phyloP scores from a whole-genome alignment of 257 asterid species.

The Nicotiana attenuata region DNA sequence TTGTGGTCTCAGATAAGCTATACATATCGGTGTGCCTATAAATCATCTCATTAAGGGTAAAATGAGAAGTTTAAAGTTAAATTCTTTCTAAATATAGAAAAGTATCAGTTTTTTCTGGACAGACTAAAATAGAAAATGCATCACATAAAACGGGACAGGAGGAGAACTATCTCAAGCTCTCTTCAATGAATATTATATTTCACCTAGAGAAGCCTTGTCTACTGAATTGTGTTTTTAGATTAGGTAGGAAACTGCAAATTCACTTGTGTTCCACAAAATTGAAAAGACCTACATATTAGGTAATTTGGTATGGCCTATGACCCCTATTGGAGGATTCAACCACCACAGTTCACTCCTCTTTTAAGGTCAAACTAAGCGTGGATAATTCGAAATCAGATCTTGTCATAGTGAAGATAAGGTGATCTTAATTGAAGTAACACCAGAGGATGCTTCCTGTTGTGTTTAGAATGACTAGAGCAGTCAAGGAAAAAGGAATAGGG shows the following conservation, averaged over 20 bases:
- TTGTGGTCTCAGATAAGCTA: too few species aligned
- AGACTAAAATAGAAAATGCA: too few species aligned
- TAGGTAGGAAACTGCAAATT: neutral
- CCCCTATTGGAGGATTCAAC: neutral
- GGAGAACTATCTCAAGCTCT: neutral
- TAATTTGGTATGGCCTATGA: neutral
- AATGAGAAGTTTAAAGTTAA: too few species aligned
- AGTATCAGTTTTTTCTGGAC: too few species aligned
- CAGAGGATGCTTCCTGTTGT: neutral
- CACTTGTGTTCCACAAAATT: neutral
- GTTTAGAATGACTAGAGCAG: neutral
- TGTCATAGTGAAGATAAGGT: slow-evolving; percentile 4
- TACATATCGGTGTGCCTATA: too few species aligned
- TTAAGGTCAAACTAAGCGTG: neutral
- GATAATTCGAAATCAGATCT: neutral
- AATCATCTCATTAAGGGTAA: too few species aligned
- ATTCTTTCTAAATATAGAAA: too few species aligned
- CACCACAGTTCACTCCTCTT: neutral
- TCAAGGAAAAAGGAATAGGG: neutral
- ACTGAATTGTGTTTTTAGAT: neutral
- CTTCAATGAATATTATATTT: neutral
- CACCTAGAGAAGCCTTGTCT: neutral
- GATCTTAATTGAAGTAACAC: slow-evolving; percentile 2
- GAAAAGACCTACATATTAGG: too few species aligned
- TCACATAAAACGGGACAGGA: neutral